Evolutionary conservation across 257 asterid species (phyloP).

Genomic region (Scutellaria barbata): DNA sequence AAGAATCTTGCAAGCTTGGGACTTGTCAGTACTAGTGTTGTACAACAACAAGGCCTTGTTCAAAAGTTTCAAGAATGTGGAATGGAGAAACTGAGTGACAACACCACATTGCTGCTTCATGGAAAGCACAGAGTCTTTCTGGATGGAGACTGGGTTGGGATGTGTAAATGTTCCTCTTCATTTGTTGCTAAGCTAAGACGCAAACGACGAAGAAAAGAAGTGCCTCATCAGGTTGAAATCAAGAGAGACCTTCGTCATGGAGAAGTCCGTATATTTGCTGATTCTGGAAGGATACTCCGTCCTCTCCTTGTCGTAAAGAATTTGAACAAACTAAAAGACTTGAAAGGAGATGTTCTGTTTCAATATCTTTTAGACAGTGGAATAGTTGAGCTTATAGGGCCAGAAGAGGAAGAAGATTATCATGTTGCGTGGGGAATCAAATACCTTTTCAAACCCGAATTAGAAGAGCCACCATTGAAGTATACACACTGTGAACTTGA

Average conservation of each 20-base stretch:
- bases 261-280: conserved; percentile 85
- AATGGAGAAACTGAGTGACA: conserved; percentile 66
- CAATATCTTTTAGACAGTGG: conserved; percentile 71
- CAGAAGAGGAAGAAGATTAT: conserved; percentile 97
- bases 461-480: conserved; percentile 63
- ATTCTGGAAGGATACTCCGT: conserved; percentile 93
- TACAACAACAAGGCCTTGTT: conserved; percentile 52
- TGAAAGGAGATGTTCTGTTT: conserved; percentile 65
- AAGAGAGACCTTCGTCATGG: conserved; percentile 71
- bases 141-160: conserved; percentile 94
- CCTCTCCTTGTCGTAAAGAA: conserved; percentile 87
- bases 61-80: conserved; percentile 65
- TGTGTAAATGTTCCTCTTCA: conserved; percentile 66
- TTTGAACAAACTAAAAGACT: conserved; percentile 52
- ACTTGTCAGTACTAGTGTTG: conserved; percentile 64
- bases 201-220: conserved; percentile 69
- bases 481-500: conserved; percentile 91
- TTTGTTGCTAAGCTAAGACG: conserved; percentile 71
- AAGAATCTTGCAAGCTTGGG: conserved; percentile 92
- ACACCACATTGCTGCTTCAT: conserved; percentile 46
- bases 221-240: conserved; percentile 85
- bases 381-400: conserved; percentile 77
- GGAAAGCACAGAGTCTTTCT: conserved; percentile 70
- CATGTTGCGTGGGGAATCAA: conserved; percentile 81
- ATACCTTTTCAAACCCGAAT: conserved; percentile 56